Base-by-base conservation (phyloP, 2,329 filamentous ascomycete species). In the Exophiala dermatitidis region DNA sequence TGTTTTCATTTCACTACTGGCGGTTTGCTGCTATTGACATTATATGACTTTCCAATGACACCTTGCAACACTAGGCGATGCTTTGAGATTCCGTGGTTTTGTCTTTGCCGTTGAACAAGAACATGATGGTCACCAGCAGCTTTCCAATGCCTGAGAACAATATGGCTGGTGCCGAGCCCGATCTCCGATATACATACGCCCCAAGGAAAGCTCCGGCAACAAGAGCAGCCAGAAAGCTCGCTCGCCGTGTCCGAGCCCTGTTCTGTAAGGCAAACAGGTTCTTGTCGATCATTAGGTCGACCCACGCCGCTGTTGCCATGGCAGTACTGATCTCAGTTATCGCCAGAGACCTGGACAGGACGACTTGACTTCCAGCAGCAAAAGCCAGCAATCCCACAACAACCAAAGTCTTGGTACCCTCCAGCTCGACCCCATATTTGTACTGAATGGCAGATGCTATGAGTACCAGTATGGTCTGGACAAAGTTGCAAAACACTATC, bases 271-370 rank as follows among this genome's bases (percentile, higher is more conserved):
- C 66, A 12, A 80, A 72, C 46, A 83, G 66, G 4, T 69, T 68
- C 31, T 71, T 71, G 63, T 84, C 81, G 50, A 82, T 77, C 48
- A 81, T 65, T 50, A 83, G 63, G 61, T 84, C 80, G 1, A 84
- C 71, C 74, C 78, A 83, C 1, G 81, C 80, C 0, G 81, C 79
- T 3, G 81, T 84, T 0, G 79, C 80, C 79, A 83, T 83, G 29
- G 81, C 80, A 0, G 81, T 84, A 53, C 74, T 81, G 61, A 84
- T 83, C 64, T 84, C 81, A 0, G 77, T 77, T 67, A 82, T 76
- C 43, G 71, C 67, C 51, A 84, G 64, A 37, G 74, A 72, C 28
- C 80, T 71, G 2, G 74, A 74, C 68, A 79, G 75, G 2, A 81
- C 79, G 0, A 84, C 79, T 63, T 84, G 81, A 45, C 74, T 77